Conservation (phyloP, 305 asterid species). For the Petunia hybrid region DNA sequence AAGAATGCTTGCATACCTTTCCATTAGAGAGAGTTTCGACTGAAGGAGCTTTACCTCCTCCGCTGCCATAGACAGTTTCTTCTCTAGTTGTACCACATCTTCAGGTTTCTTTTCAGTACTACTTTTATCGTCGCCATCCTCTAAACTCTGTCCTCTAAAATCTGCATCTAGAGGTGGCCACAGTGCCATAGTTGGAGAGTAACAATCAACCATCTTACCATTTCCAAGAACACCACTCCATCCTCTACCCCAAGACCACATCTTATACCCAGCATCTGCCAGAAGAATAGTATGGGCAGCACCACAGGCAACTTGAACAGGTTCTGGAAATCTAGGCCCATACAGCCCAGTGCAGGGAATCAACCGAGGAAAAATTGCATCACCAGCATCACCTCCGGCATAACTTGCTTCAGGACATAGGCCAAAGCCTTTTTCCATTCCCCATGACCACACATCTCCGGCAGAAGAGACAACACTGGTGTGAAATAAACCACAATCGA, state of each 20-base stretch:
- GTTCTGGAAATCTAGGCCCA: conserved; percentile 58
- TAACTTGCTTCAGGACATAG: conserved; percentile 84
- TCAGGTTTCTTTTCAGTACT: conserved; percentile 46
- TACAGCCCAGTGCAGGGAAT: conserved; percentile 50
- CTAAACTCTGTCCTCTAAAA: conserved; percentile 39
- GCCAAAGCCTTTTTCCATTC: conserved; percentile 96
- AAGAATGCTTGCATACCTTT: conserved; percentile 75
- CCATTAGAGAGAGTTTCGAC: conserved; percentile 61
- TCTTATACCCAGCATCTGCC: conserved; percentile 67
- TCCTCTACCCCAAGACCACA: conserved; percentile 97
- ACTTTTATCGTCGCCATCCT: conserved; percentile 28
- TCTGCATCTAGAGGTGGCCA: conserved; percentile 75
- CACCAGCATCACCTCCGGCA: conserved; percentile 70
- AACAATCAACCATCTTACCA: conserved; percentile 58
- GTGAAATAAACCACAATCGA: conserved; percentile 88
- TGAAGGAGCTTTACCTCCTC: conserved; percentile 70
- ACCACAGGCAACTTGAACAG: conserved; percentile 80
- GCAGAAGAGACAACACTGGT: conserved; percentile 79
- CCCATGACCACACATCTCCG: conserved; percentile 97
- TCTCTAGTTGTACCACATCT: conserved; percentile 54
- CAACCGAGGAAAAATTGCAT: conserved; percentile 71
- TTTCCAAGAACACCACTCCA: conserved; percentile 87
- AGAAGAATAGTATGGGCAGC: conserved; percentile 93
- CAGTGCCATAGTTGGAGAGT: conserved; percentile 56
- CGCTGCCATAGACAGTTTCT: conserved; percentile 56